Evolutionary conservation across 139 green algal genomes (phyloP).

Genomic region (Picochlorum sp.): DNA sequence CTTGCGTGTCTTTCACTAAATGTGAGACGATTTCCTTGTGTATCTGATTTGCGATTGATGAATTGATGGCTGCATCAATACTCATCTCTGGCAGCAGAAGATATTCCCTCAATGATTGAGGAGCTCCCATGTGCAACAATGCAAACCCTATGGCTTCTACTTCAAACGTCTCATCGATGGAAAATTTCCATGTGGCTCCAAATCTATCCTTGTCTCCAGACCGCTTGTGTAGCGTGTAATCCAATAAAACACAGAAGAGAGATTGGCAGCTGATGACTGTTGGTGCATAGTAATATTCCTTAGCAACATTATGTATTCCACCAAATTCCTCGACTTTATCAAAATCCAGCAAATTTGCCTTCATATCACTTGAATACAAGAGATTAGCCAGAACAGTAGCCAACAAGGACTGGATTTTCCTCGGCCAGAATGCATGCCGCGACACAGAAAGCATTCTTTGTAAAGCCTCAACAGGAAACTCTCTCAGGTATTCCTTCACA

Average conservation of each 20-base stretch:
- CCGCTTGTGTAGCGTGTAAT: slow-evolving; percentile 8
- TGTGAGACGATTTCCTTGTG: neutral
- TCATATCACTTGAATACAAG: slow-evolving; percentile 20
- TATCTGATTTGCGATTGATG: neutral
- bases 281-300: slow-evolving; percentile 21
- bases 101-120: slow-evolving; percentile 13
- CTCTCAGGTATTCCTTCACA: slow-evolving; percentile 31
- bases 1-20: neutral
- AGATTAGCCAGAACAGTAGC: slow-evolving; percentile 30
- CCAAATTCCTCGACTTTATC: slow-evolving; percentile 30
- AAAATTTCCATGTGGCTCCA: neutral
- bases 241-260: slow-evolving; percentile 23
- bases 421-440: slow-evolving; percentile 31
- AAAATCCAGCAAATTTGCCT: slow-evolving; percentile 8
- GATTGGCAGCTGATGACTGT: slow-evolving; percentile 3
- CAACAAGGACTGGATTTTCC: slow-evolving; percentile 30
- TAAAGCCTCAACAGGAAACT: slow-evolving; percentile 35
- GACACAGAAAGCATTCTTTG: slow-evolving; percentile 43
- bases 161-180: slow-evolving; percentile 3
- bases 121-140: slow-evolving; percentile 14
- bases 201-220: slow-evolving; percentile 4
- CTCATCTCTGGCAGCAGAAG: slow-evolving; percentile 4
- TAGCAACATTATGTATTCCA: slow-evolving; percentile 26
- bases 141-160: slow-evolving; percentile 13
- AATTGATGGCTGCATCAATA: neutral